Base-by-base conservation (phyloP, 148 eudicot genomes). In the Pouteria glomerata region DNA sequence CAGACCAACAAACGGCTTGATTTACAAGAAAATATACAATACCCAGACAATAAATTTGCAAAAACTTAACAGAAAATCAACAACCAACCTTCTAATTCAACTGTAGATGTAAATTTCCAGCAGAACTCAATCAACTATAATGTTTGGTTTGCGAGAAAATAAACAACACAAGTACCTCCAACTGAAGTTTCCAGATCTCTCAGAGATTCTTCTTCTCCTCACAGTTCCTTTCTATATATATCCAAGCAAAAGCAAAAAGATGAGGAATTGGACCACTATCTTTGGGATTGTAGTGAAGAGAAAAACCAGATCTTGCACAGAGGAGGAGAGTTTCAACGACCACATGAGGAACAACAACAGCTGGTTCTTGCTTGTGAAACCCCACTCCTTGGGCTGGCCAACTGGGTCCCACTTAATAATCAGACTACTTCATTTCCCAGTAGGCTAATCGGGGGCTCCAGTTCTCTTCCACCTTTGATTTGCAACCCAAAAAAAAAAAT, bases 251-350 rank as follows among this genome's bases (percentile, higher is more conserved):
- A 55, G 47, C 24, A 23, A 37, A 56, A 56, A 39, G 50, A 50
- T 29, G 57, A 66, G 23, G 26, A 72, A 63, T 51, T 47, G 55
- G 52, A 74, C 37, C 12, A 6, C 70, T 70, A 13, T 6, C 18
- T 8, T 23, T 33, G 66, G 42, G 41, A 13, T 59, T 24, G 12
- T 6, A 27, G 74, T n/a, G 12, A 56, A 59, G 55, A 33, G 39
- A 70, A 66, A 73, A 63, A 29, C 48, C 74, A 76, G 81, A 73
- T 78, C 81, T 73, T 73, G 76, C 44, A 24, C n/a, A n/a, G n/a
- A n/a, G n/a, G n/a, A n/a, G 47, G 59, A 57, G 68, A 55, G 52
- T 72, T 81, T 79, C 73, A 55, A 71, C 16, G 53, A 75, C 41
- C 34, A 69, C 45, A 55, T 4, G 16, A 16, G 10, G 39, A 31